These are phyloP conservation scores for Lunasporangiospora selenospora DNA, from an alignment of 192 early-diverging fungal genomes.

Conservation along the genomic window DNA sequence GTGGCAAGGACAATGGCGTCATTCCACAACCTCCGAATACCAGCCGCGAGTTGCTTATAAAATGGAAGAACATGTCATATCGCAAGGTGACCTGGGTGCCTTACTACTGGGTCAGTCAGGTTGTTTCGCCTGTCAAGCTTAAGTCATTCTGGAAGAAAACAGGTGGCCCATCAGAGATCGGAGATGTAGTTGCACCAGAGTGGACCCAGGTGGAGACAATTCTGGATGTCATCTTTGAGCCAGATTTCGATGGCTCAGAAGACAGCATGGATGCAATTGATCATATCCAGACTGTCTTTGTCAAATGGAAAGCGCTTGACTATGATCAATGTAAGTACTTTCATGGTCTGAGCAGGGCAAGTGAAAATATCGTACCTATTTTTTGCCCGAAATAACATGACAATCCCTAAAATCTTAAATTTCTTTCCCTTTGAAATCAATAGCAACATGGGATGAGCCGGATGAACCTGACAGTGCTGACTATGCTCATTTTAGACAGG, in stretches of 20 bases:
- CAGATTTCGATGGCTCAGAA: conserved; percentile 19
- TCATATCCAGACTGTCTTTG: conserved; percentile 58
- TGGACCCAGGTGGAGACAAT: conserved; percentile 53
- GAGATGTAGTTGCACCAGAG: conserved; percentile 30
- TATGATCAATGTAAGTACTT: conserved; percentile 54
- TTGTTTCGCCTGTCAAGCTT: conserved; percentile 26
- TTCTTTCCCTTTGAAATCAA: conserved; percentile 3
- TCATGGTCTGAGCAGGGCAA: not conserved
- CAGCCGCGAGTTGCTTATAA: conserved; percentile 49
- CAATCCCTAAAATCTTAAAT: conserved; percentile 7
- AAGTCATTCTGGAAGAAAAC: conserved; percentile 36
- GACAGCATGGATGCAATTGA: conserved; percentile 39
- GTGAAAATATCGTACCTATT: not conserved
- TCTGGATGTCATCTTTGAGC: conserved; percentile 47
- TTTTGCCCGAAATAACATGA: not conserved
- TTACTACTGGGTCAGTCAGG: conserved; percentile 48
- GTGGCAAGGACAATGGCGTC: conserved; percentile 7
- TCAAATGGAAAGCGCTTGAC: conserved; percentile 69
- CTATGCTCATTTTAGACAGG: conserved; percentile 43
- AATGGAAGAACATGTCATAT: conserved; percentile 55
- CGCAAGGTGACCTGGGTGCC: conserved; percentile 60
- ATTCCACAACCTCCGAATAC: conserved; percentile 20
- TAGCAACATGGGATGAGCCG: conserved; percentile 52
- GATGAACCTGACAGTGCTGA: conserved; percentile 28
- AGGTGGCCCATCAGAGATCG: conserved; percentile 11